A percentile compares a stretch with the other conserved stretches of the same genome.
These are phyloP conservation scores for Daucus carota DNA, from an alignment of 129 eudicot genomes.

Conservation along the genomic window DNA sequence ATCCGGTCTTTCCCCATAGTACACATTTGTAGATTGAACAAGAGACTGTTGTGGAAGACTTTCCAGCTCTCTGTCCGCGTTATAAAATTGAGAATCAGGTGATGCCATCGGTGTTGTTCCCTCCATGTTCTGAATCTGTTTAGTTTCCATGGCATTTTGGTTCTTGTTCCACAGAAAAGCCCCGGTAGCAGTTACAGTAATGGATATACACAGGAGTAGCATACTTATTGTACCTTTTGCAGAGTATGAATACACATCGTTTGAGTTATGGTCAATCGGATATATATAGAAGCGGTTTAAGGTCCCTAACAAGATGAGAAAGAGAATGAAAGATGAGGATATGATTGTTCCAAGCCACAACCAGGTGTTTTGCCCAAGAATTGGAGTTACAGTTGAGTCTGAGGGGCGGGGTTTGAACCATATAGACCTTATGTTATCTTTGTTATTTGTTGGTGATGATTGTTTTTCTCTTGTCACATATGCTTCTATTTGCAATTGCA, in stretches of 20 bases:
- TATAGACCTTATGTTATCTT: slow-evolving; percentile 23
- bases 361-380: slow-evolving; percentile 60
- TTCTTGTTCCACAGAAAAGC: slow-evolving; percentile 60
- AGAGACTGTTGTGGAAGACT: slow-evolving; percentile 67
- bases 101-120: slow-evolving; percentile 35
- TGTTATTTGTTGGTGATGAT: slow-evolving; percentile 17
- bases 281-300: slow-evolving; percentile 63
- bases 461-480: slow-evolving; percentile 63
- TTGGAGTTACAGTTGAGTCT: slow-evolving; percentile 51
- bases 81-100: slow-evolving; percentile 45
- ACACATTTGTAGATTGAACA: slow-evolving; percentile 41
- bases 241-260: slow-evolving; percentile 30
- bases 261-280: slow-evolving; percentile 61
- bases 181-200: slow-evolving; percentile 27
- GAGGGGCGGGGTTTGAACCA: slow-evolving; percentile 67
- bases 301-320: slow-evolving; percentile 54
- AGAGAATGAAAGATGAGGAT: slow-evolving; percentile 48
- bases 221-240: slow-evolving; percentile 30
- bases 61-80: slow-evolving; percentile 58
- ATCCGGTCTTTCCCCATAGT: slow-evolving; percentile 75
- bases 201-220: slow-evolving; percentile 42
- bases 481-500: slow-evolving; percentile 65
- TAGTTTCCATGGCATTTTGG: slow-evolving; percentile 32
- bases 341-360: slow-evolving; percentile 71
- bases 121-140: slow-evolving; percentile 55